These are phyloP conservation scores for Stephania japonica DNA, from an alignment of 164 flowering plant genomes.

Conservation along the genomic window DNA sequence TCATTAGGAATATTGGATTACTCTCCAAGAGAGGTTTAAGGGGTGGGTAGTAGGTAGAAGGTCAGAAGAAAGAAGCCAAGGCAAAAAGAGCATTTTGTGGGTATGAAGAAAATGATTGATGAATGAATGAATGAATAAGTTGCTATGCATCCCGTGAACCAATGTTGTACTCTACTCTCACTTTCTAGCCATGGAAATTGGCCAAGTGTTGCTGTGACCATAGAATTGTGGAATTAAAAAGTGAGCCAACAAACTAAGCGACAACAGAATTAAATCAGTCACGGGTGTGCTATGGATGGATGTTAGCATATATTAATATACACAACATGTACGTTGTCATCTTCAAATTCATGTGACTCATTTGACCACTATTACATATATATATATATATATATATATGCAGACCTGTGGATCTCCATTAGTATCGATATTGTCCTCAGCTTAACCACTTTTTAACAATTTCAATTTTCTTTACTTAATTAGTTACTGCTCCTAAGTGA, in stretches of 20 bases:
- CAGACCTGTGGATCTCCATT: no score
- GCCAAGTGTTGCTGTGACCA: not conserved
- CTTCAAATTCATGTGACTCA: not conserved
- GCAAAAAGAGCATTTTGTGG: not conserved
- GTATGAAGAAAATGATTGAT: constrained; percentile 11
- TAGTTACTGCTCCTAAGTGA: no score
- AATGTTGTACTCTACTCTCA: constrained; percentile 40
- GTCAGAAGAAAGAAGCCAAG: constrained; percentile 1
- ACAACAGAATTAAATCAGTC: constrained; percentile 5
- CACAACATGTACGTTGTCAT: no score
- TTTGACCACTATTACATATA: not conserved
- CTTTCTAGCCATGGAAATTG: not conserved
- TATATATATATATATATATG: no score
- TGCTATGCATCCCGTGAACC: constrained; percentile 44
- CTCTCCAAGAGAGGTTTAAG: not conserved
- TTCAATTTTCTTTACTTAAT: no score
- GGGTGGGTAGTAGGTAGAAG: not conserved
- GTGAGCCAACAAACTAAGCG: not conserved
- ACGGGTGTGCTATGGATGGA: not conserved
- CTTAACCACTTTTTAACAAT: no score
- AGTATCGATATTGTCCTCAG: no score
- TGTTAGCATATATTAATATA: not conserved
- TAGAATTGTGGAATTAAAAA: not conserved
- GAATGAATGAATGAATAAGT: not conserved
- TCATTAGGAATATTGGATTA: not conserved